phyloP scores from a whole-genome alignment of 1,139 yeast genomes.

The Nakaseomyces nivariensis region DNA sequence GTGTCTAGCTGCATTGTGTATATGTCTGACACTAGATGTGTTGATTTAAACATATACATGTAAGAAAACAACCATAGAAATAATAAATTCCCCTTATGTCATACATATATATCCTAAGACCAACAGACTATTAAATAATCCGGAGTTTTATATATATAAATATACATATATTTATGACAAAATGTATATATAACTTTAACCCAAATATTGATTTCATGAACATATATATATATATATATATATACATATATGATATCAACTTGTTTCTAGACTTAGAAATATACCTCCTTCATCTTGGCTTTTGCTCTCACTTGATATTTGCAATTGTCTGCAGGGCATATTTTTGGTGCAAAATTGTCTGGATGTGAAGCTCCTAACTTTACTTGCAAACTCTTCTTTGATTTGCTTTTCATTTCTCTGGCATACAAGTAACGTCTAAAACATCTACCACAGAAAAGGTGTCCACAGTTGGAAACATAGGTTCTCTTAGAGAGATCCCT shows the following conservation, averaged over 20 bases:
- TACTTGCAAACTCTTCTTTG: slow-evolving; percentile 16
- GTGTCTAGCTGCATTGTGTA: slow-evolving; percentile 60
- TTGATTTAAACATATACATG: slow-evolving; percentile 33
- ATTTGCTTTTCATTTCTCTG: slow-evolving; percentile 8
- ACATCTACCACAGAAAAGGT: slow-evolving; percentile 80
- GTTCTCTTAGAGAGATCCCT: slow-evolving; percentile 55
- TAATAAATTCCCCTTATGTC: not conserved
- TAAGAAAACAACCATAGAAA: not conserved
- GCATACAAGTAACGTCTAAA: slow-evolving; percentile 33
- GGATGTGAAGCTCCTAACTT: slow-evolving; percentile 29
- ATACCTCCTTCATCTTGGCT: slow-evolving; percentile 26
- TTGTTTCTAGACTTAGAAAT: slow-evolving; percentile 12
- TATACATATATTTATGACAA: not conserved
- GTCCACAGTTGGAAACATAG: slow-evolving; percentile 70
- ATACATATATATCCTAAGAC: no score
- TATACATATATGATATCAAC: not conserved
- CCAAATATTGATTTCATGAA: no score
- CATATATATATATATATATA: not conserved
- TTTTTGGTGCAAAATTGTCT: slow-evolving; percentile 28
- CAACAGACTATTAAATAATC: not conserved
- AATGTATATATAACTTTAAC: no score
- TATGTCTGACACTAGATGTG: slow-evolving; percentile 63
- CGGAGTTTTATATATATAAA: not conserved
- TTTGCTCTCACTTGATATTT: slow-evolving; percentile 18
- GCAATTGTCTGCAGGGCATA: slow-evolving; percentile 26